A percentile compares a stretch with the other conserved stretches of the same genome.
Evolutionary conservation across 352 stramenopile genomes (phyloP).

Genomic region (Phytopythium chamaehyphon): DNA sequence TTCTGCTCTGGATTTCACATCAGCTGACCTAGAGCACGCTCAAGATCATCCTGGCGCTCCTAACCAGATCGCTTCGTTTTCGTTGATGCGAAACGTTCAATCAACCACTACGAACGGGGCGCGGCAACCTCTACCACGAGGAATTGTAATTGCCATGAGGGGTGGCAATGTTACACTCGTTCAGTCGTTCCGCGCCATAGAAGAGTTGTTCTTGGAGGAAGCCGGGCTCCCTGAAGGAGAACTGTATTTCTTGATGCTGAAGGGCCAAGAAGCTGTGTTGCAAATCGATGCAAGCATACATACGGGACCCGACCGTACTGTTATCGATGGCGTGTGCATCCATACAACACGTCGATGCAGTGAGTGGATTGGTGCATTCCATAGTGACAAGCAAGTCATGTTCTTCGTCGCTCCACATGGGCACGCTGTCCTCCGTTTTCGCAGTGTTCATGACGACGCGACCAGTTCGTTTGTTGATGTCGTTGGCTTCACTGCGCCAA

Average conservation of each 20-base stretch:
- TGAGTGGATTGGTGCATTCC: constrained; percentile 46
- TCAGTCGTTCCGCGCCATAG: constrained; percentile 3
- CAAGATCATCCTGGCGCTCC: neutral
- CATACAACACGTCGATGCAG: constrained; percentile 52
- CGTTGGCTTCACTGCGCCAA: constrained; percentile 18
- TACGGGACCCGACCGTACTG: neutral
- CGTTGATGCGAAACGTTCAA: neutral
- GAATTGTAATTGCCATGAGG: neutral
- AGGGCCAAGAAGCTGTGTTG: constrained; percentile 25
- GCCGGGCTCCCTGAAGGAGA: constrained; percentile 9
- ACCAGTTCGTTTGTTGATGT: constrained; percentile 33
- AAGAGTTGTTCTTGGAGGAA: neutral
- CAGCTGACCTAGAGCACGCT: too few species aligned
- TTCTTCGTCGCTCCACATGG: constrained; percentile 39
- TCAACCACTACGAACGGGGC: too few species aligned
- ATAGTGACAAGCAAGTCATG: constrained; percentile 13
- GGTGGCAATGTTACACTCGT: neutral
- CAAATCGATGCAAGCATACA: constrained; percentile 46
- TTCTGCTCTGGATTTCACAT: neutral
- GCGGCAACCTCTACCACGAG: neutral
- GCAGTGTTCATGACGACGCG: constrained; percentile 12
- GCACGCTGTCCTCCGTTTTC: constrained; percentile 22
- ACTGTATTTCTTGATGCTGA: neutral
- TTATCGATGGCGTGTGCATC: constrained; percentile 56
- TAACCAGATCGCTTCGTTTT: neutral